Base-by-base conservation (phyloP, 2,329 filamentous ascomycete genomes). In the Neonectria ditissima region DNA sequence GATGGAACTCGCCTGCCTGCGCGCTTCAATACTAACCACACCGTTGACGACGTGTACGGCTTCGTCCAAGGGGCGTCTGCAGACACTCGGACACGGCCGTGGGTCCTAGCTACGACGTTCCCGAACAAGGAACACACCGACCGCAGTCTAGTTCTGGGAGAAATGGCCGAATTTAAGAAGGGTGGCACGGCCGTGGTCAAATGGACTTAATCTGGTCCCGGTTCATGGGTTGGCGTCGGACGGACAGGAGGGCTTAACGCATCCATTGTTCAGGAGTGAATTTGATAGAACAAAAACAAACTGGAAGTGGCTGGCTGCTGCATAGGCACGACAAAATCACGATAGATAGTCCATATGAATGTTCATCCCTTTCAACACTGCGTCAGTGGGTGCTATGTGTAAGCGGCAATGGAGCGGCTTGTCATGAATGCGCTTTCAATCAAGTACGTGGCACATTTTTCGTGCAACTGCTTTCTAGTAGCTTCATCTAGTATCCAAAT, bases 21-120 rank as follows among this genome's bases (percentile, higher is more conserved):
- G 26, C 87, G 92, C 9, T 97, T 97, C 81, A 96, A 96, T 80
- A 89, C 90, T 0, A 90, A 86, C 0, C 90, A 93, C 71, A 96
- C 92, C 0, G 80, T 97, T 50, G 90, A 88, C 16, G 91, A 95
- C 68, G 85, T 97, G 9, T 95, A 96, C 77, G 82, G 84, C 9
- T 95, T 95, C 72, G 87, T 95, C 64, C 81, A 87, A 62, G 83
- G 85, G n/a, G 86, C 91, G 0, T 89, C 86, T 26, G 76, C 88
- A 0, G 84, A 84, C 7, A 85, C 86, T 53, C 80, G 81, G 30
- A 75, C 79, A 41, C 85, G 92, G n/a, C 72, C 84, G 4, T 96
- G 91, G 84, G 90, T 92, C 3, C 81, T 97, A 45, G 91, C 91
- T 67, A 96, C 92, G 0, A 95, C 92, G 0, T 96, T 96, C 78